Conservation (phyloP, 805 yeast species). For the Clavispora fructus region DNA sequence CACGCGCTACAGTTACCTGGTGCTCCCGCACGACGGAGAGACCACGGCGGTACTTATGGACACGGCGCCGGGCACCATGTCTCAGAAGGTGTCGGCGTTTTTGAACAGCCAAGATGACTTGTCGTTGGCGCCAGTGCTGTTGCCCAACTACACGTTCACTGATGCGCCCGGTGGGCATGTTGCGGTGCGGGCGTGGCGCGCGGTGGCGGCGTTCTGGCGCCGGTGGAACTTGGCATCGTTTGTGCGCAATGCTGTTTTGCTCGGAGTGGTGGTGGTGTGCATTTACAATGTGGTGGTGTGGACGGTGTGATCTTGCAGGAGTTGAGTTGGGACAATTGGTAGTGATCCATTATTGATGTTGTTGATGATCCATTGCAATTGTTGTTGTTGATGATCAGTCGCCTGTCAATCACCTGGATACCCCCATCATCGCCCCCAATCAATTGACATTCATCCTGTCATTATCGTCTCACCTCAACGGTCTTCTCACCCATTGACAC, state of each 20-base stretch:
- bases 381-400: too few species aligned
- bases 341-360: too few species aligned
- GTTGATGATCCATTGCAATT: too few species aligned
- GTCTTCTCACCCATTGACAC: too few species aligned
- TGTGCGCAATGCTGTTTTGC: background rate
- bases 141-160: constrained; percentile 25
- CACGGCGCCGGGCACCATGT: constrained; percentile 6
- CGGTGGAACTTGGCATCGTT: constrained; percentile 16
- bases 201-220: constrained; percentile 6
- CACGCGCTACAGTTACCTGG: constrained; percentile 21
- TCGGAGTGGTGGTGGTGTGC: background rate
- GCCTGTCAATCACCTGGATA: too few species aligned
- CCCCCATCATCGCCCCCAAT: too few species aligned
- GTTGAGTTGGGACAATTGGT: too few species aligned
- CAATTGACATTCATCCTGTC: too few species aligned
- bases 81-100: constrained; percentile 25
- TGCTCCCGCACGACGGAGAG: constrained; percentile 19
- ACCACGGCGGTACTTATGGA: constrained; percentile 8
- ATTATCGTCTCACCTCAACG: too few species aligned
- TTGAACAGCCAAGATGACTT: constrained; percentile 25
- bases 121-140: constrained; percentile 6
- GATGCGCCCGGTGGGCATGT: background rate
- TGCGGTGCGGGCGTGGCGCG: constrained; percentile 1
- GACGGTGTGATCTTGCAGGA: background rate
- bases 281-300: background rate